Percentiles rank a stretch among this genome's conserved stretches.
Conservation (phyloP, 2,329 filamentous ascomycete genomes). For the Colletotrichum salicis region DNA sequence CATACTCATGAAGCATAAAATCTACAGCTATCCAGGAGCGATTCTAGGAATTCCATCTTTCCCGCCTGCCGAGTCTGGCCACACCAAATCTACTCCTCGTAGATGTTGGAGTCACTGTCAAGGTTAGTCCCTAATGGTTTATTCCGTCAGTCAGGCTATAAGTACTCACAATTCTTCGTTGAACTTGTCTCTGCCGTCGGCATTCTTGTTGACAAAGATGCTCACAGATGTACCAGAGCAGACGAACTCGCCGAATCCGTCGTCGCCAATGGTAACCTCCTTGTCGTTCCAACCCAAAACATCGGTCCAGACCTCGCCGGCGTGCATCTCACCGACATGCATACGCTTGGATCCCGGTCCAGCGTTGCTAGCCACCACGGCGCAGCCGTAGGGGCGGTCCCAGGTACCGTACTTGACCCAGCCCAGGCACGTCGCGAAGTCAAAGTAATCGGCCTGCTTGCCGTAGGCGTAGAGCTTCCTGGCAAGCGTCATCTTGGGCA, state of each 20-base stretch:
- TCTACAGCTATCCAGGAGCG: background rate
- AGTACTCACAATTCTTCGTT: constrained; percentile 51
- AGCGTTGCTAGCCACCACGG: constrained; percentile 67
- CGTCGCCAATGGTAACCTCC: constrained; percentile 68
- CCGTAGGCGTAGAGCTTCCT: constrained; percentile 76
- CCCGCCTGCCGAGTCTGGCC: background rate
- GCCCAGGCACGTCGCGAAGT: constrained; percentile 70
- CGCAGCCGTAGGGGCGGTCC: constrained; percentile 60
- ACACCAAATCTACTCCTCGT: constrained; percentile 36
- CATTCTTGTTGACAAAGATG: constrained; percentile 68
- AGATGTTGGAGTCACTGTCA: constrained; percentile 43
- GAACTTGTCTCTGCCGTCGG: constrained; percentile 60
- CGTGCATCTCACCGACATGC: constrained; percentile 69
- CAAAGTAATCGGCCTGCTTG: constrained; percentile 71
- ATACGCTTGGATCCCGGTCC: constrained; percentile 65
- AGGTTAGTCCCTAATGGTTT: background rate
- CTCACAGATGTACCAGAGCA: constrained; percentile 65
- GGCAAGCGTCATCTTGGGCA: constrained; percentile 69
- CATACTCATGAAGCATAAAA: background rate
- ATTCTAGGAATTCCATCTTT: background rate
- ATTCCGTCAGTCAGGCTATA: background rate
- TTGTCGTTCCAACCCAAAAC: constrained; percentile 65
- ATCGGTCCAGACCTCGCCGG: constrained; percentile 73
- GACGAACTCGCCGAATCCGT: constrained; percentile 69
- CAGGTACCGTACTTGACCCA: constrained; percentile 63